Base-by-base conservation (phyloP, 345 rosid species). In the Eucalyptus marginata region DNA sequence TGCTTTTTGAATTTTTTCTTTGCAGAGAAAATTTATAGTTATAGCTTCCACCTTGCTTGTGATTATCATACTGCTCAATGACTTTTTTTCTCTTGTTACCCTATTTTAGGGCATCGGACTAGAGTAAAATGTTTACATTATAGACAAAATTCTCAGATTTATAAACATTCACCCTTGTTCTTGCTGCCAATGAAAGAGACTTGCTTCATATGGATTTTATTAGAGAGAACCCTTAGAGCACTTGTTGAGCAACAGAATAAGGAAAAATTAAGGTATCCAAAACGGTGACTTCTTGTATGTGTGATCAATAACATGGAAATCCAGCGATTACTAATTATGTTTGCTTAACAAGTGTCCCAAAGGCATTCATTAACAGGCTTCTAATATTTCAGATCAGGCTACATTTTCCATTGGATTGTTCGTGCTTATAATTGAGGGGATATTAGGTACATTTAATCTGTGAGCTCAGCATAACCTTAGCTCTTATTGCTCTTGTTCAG, bases 401-500 rank as follows among this genome's bases (percentile, higher is more conserved):
- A 11, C 84, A 76, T 36, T 40, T 62, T 76, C 84, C 22, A 22
- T 22, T 76, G 84, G 47, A 76, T 76, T 4, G 4, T 76, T 10
- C 12, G 46, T 76, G 46, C 87, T 27, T 87, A 13, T 49, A 86
- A 47, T 85, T 85, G 7, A 31, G 31, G 56, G 40, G 58, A 52
- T 8, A 85, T 50, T 31, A 62, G 51, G 54, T 40, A 36, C 86
- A 33, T 86, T 31, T 15, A 71, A 79, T 64, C 43, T 31, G 25
- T 86, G 33, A 49, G 25, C 86, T 86, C 83, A 81, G 25, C 86
- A 16, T 36, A 66, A 56, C 88, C 71, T 33, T 18, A 36, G 13
- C 71, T 86, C 59, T 86, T 58, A 54, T 46, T 56, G 50, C 80
- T 33, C 90, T 89, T 88, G 87, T 33, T 84, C 97, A 97, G 99